These are phyloP conservation scores for Karstenula rhodostoma DNA, from an alignment of 2,329 filamentous ascomycete genomes.

Conservation along the genomic window DNA sequence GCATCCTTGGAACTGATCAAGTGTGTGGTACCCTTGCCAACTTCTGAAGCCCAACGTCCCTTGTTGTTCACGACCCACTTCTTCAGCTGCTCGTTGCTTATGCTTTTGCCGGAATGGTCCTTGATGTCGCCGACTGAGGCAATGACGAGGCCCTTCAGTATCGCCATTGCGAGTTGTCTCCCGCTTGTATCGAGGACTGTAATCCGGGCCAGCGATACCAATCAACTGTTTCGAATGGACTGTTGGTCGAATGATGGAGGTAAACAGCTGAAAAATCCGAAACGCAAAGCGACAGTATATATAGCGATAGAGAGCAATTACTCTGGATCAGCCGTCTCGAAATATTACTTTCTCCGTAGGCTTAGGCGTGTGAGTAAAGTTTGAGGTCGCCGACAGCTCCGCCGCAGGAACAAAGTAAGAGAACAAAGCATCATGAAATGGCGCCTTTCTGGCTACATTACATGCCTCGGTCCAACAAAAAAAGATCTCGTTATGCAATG, in stretches of 20 bases:
- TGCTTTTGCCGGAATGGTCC: conserved; percentile 29
- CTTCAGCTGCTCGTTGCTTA: conserved; percentile 61
- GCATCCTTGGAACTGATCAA: conserved; percentile 71
- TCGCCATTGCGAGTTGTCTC: not conserved
- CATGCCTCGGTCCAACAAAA: too few species aligned
- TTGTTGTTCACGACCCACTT: conserved; percentile 72
- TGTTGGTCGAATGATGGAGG: not conserved
- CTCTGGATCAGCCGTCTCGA: too few species aligned
- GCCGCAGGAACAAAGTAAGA: not conserved
- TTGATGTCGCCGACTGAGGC: conserved; percentile 67
- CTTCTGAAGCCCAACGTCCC: conserved; percentile 62
- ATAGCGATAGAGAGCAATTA: not conserved
- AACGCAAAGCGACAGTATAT: not conserved
- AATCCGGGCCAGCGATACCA: not conserved
- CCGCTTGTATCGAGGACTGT: not conserved
- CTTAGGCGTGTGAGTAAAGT: not conserved
- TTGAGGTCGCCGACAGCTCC: not conserved
- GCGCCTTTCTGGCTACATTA: too few species aligned
- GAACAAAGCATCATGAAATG: not conserved
- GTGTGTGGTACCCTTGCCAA: conserved; percentile 72
- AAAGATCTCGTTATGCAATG: too few species aligned
- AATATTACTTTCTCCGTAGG: not conserved
- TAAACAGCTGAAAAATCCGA: not conserved
- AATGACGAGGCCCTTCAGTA: conserved; percentile 63
- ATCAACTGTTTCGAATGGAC: not conserved